Conservation (phyloP, 768 basidiomycete species). For the Lactifluus subvellereus region DNA sequence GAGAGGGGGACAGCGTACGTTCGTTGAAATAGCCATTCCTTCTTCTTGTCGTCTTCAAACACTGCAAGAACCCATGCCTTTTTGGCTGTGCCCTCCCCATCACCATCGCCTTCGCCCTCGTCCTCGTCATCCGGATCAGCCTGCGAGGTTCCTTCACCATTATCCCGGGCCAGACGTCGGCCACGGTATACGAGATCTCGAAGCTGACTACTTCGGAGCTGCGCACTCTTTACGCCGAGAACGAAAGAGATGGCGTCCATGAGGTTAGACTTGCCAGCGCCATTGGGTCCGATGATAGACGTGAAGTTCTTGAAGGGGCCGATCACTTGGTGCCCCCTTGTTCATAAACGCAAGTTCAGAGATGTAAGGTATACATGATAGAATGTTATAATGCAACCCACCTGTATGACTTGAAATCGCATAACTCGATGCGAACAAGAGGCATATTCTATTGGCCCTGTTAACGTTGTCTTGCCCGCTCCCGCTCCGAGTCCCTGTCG, state of each 20-base stretch:
- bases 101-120: slow-evolving; percentile 41
- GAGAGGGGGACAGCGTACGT: slow-evolving; percentile 53
- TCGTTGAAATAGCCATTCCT: slow-evolving; percentile 87
- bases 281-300: slow-evolving; percentile 97
- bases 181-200: slow-evolving; percentile 97
- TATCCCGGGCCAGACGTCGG: slow-evolving; percentile 53
- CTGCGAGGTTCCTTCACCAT: slow-evolving; percentile 33
- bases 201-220: slow-evolving; percentile 86
- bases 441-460: slow-evolving; percentile 49
- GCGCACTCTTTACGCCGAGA: slow-evolving; percentile 90
- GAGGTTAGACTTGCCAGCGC: slow-evolving; percentile 96
- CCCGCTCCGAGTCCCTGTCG: neutral
- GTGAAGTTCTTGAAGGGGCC: slow-evolving; percentile 93
- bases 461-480: neutral
- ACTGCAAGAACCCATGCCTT: slow-evolving; percentile 97
- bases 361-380: neutral
- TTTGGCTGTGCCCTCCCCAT: slow-evolving; percentile 79
- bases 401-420: slow-evolving; percentile 97
- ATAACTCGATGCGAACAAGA: slow-evolving; percentile 79
- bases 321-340: slow-evolving; percentile 74
- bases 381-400: slow-evolving; percentile 26
- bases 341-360: neutral
- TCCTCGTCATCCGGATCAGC: slow-evolving; percentile 43
- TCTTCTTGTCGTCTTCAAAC: slow-evolving; percentile 66
- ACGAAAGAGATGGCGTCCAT: slow-evolving; percentile 99